Conservation (phyloP, 2,329 filamentous ascomycete genomes). For the Curvularia hawaiiensis region DNA sequence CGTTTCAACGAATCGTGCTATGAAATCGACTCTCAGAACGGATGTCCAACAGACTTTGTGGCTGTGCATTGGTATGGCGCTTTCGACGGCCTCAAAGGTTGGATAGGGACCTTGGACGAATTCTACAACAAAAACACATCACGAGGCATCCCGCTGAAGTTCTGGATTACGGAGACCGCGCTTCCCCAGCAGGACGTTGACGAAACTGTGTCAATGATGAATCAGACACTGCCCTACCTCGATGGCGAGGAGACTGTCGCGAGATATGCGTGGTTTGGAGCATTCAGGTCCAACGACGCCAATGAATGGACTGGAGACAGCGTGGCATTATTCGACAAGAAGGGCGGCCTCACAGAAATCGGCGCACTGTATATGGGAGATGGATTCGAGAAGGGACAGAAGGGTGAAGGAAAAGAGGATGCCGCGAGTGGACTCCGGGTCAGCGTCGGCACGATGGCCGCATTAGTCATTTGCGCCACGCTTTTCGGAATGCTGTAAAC, state of each 20-base stretch:
- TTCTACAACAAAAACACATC: slow-evolving; percentile 57
- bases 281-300: slow-evolving; percentile 39
- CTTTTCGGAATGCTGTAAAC: slow-evolving; percentile 7
- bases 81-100: slow-evolving; percentile 69
- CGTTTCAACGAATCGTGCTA: slow-evolving; percentile 68
- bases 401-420: slow-evolving; percentile 33
- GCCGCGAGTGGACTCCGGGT: slow-evolving; percentile 15
- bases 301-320: slow-evolving; percentile 46
- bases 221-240: slow-evolving; percentile 69
- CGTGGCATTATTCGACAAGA: slow-evolving; percentile 41
- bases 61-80: slow-evolving; percentile 65
- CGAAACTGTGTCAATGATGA: slow-evolving; percentile 71
- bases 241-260: slow-evolving; percentile 61
- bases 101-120: slow-evolving; percentile 65
- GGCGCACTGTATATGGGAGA: slow-evolving; percentile 43
- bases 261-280: slow-evolving; percentile 45
- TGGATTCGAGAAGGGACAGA: slow-evolving; percentile 38
- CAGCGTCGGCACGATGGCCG: slow-evolving; percentile 19
- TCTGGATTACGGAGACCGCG: slow-evolving; percentile 84
- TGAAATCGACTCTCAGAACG: slow-evolving; percentile 42
- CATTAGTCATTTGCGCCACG: slow-evolving; percentile 6
- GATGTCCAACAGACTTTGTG: slow-evolving; percentile 58
- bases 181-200: slow-evolving; percentile 60
- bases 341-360: slow-evolving; percentile 39
- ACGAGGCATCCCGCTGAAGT: slow-evolving; percentile 47